These are phyloP conservation scores for Oryza meyeriana DNA, from an alignment of 176 grass and related monocot species.

Conservation along the genomic window DNA sequence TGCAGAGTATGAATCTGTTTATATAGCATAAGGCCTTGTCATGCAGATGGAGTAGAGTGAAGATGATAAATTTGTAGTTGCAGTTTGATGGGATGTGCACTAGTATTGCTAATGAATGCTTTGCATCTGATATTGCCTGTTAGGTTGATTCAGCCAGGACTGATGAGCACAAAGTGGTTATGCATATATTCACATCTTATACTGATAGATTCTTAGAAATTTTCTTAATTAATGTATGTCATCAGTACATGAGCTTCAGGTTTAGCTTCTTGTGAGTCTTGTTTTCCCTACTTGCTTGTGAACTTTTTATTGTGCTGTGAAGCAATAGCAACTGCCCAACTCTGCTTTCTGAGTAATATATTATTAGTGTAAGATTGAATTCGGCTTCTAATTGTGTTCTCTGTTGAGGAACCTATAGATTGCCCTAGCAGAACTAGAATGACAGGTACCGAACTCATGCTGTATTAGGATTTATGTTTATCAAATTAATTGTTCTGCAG, in stretches of 20 bases:
- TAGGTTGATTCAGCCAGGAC: background rate
- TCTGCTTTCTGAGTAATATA: background rate
- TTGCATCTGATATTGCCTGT: background rate
- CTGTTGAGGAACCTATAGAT: background rate
- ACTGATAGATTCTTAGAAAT: background rate
- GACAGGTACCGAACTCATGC: background rate
- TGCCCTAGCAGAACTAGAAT: background rate
- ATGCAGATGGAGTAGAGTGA: background rate
- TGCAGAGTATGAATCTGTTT: background rate
- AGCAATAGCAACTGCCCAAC: background rate
- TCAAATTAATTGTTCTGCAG: background rate
- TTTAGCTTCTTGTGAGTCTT: conserved; percentile 9
- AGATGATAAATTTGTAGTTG: background rate
- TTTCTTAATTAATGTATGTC: background rate
- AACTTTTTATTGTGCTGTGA: background rate
- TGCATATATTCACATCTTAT: background rate
- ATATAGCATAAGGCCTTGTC: background rate
- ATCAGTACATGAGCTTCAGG: background rate
- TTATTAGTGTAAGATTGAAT: background rate
- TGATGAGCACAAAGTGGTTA: background rate
- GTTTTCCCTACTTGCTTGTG: background rate
- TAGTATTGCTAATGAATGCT: background rate
- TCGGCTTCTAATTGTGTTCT: background rate
- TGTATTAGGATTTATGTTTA: background rate
- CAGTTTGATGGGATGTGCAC: background rate